Conservation (phyloP, 1,284 basidiomycete species). For the Ganoderma sinense region DNA sequence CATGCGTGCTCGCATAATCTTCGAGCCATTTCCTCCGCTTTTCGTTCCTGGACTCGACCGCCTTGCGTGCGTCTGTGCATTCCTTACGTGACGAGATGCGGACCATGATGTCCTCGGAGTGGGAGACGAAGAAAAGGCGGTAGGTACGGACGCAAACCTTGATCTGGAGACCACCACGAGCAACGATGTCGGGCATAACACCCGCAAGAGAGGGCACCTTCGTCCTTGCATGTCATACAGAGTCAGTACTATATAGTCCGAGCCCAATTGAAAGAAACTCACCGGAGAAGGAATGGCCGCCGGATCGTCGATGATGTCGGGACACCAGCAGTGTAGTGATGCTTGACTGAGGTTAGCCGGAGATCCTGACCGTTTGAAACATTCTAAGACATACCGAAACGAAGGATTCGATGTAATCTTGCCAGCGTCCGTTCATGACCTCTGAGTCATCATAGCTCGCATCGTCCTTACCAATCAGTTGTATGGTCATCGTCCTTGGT, state of each 20-base stretch:
- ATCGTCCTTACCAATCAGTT: conserved; percentile 92
- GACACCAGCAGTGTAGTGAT: conserved; percentile 60
- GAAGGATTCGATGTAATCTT: conserved; percentile 90
- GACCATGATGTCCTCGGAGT: conserved; percentile 74
- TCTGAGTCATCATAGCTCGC: conserved; percentile 87
- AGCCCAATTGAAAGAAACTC: conserved; percentile 26
- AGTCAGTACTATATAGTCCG: background rate
- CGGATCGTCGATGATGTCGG: conserved; percentile 55
- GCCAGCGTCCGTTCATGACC: conserved; percentile 85
- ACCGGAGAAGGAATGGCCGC: conserved; percentile 82
- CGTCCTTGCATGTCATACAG: conserved; percentile 16
- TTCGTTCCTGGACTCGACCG: conserved; percentile 30
- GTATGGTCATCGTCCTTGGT: conserved; percentile 79
- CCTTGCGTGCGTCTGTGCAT: conserved; percentile 31
- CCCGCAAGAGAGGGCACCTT: conserved; percentile 25
- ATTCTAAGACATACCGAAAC: conserved; percentile 64
- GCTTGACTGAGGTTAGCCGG: conserved; percentile 43
- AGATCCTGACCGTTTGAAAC: background rate
- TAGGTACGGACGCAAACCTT: conserved; percentile 89
- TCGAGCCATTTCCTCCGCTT: conserved; percentile 42
- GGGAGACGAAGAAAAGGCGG: conserved; percentile 83
- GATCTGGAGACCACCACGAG: conserved; percentile 75
- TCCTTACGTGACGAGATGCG: conserved; percentile 47
- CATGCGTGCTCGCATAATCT: conserved; percentile 31
- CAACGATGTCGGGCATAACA: conserved; percentile 36